Evolutionary conservation across 225 moss, liverwort and hornwort species (phyloP).

Genomic region (Polytrichum formosum): DNA sequence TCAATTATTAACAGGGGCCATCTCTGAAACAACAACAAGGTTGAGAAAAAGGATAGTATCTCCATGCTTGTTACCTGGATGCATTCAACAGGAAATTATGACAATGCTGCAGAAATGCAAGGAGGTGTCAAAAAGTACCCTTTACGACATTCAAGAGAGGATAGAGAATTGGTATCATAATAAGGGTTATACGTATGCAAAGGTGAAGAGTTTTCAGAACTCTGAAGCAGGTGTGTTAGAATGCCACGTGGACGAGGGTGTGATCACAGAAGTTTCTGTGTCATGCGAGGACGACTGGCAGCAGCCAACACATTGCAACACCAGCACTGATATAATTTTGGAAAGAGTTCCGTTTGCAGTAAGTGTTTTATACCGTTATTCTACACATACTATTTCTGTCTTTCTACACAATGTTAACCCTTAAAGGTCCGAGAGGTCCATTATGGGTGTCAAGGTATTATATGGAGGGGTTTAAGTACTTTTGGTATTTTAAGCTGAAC

Average conservation of each 20-base stretch:
- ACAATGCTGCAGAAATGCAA: slow-evolving; percentile 20
- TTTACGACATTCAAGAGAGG: slow-evolving; percentile 36
- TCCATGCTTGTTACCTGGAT: slow-evolving; percentile 30
- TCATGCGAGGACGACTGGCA: slow-evolving; percentile 43
- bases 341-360: slow-evolving; percentile 42
- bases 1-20: not conserved
- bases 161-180: slow-evolving; percentile 51
- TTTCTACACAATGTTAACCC: too few relatives aligned
- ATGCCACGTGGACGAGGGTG: slow-evolving; percentile 53
- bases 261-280: slow-evolving; percentile 30
- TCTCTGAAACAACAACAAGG: not conserved
- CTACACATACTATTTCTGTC: not conserved
- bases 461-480: too few relatives aligned
- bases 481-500: too few relatives aligned
- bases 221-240: slow-evolving; percentile 31
- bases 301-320: slow-evolving; percentile 27
- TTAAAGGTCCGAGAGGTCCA: too few relatives aligned
- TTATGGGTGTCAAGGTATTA: too few relatives aligned
- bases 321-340: slow-evolving; percentile 32
- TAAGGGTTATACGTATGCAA: slow-evolving; percentile 43
- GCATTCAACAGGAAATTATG: slow-evolving; percentile 27
- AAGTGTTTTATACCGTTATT: slow-evolving; percentile 8
- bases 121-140: slow-evolving; percentile 24
- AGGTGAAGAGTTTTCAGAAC: slow-evolving; percentile 36
- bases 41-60: slow-evolving; percentile 1